Evolutionary conservation across 306 rosid species (phyloP), one percentile per base, ranked within the genome.

Genomic region (Trichosanthes truncata): DNA sequence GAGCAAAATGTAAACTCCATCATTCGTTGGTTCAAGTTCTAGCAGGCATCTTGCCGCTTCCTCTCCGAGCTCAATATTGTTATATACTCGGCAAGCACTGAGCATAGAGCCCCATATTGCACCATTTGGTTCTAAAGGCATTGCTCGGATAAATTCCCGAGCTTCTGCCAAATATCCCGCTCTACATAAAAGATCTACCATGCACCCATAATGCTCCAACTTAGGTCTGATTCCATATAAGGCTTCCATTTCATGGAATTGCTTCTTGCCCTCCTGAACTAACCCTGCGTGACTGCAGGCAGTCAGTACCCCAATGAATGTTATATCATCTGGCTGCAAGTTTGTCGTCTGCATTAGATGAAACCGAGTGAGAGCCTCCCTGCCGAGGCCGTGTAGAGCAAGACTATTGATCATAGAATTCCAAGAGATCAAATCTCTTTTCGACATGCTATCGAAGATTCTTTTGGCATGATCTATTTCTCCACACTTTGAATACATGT

Each of bases 401-500:
- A 82, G 67, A 49, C 79, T 79, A n/a, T 65, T 69, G n/a, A 82
- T 72, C 57, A 71, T 56, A 49, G 81, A 46, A 60, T 82, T 82
- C 85, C 85, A 82, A 18, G 81, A 62, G 38, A 82, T 65, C 20
- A 31, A 49, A 51, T 82, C 82, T 60, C 52, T 78, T 48, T 78
- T 40, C 6, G 60, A 35, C 82, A 82, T 69, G 51, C 48, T 6
- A 35, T 72, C 46, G 41, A 82, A 82, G 55, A 78, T 74, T 71
- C 9, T 49, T 12, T 77, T 23, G 45, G 81, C 85, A 55, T 14
- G 35, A 18, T 25, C 75, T 41, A 82, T 60, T 53, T 79, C 72
- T 79, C 85, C 85, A 49, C 85, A 82, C 65, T 78, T 82, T 35
- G 82, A 62, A 15, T 78, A 78, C 81, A 82, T 78, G 68, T 82